Percentiles rank a stretch among this genome's conserved stretches.
Conservation (phyloP, 2,329 filamentous ascomycete species). For the Ciborinia camelliae region DNA sequence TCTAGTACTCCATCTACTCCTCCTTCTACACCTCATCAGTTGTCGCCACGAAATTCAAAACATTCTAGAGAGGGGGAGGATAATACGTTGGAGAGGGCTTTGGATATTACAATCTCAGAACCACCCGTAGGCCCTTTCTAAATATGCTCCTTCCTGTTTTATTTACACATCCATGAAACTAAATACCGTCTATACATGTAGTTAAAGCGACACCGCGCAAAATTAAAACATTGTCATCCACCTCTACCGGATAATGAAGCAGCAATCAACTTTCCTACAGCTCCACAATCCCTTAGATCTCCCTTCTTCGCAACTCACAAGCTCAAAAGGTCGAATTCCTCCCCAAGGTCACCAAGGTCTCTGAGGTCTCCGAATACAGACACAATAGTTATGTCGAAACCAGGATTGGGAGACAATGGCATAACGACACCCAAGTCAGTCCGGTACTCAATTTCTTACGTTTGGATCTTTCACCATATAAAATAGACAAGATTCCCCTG, state of each 20-base stretch:
- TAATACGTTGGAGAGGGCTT: conserved; percentile 17
- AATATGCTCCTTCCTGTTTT: neutral
- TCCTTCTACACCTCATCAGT: neutral
- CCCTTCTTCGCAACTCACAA: conserved; percentile 53
- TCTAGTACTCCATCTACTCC: neutral
- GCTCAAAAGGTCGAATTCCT: conserved; percentile 43
- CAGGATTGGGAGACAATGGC: conserved; percentile 25
- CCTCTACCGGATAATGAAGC: conserved; percentile 40
- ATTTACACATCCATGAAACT: neutral
- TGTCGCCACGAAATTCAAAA: conserved; percentile 26
- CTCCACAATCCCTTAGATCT: conserved; percentile 39
- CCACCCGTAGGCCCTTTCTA: conserved; percentile 22
- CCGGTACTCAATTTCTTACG: conserved; percentile 30
- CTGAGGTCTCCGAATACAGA: conserved; percentile 26
- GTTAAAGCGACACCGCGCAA: conserved; percentile 32
- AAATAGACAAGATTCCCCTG: too few relatives aligned
- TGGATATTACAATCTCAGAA: conserved; percentile 24
- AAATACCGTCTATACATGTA: neutral
- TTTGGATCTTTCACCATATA: neutral
- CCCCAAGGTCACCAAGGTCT: too few relatives aligned
- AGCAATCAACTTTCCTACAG: conserved; percentile 20
- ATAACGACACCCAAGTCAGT: conserved; percentile 56
- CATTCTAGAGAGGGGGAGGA: conserved; percentile 26
- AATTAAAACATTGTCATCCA: conserved; percentile 36
- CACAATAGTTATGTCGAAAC: conserved; percentile 16